Conservation (phyloP, 2,329 filamentous ascomycete species). For the Furcasterigmium furcatum region DNA sequence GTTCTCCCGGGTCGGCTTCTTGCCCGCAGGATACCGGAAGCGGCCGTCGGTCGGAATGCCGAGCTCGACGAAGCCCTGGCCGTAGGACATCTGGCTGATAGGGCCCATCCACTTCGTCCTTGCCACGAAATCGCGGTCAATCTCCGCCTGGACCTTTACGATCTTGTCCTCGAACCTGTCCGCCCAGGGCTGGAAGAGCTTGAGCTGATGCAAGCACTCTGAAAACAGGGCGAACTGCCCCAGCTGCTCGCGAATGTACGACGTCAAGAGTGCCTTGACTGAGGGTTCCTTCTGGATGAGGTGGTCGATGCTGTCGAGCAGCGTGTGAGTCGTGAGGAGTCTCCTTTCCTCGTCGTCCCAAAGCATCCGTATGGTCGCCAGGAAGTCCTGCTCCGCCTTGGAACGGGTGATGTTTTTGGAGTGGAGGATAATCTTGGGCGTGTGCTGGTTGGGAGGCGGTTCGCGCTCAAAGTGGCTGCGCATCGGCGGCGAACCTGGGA, state of each 20-base stretch:
- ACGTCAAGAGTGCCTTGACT: conserved; percentile 32
- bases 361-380: conserved; percentile 32
- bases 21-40: conserved; percentile 41
- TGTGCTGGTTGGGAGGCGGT: no score
- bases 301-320: conserved; percentile 46
- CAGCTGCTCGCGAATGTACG: conserved; percentile 28
- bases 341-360: conserved; percentile 31
- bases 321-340: conserved; percentile 23
- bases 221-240: conserved; percentile 41
- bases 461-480: conserved; percentile 28
- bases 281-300: conserved; percentile 32
- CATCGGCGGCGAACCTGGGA: conserved; percentile 36
- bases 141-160: conserved; percentile 14
- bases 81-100: conserved; percentile 12
- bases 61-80: conserved; percentile 10
- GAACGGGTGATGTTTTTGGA: conserved; percentile 11
- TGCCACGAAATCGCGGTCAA: conserved; percentile 21
- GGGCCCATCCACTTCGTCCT: conserved; percentile 11
- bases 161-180: conserved; percentile 28
- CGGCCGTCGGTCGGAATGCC: conserved; percentile 29
- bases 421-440: conserved; percentile 16
- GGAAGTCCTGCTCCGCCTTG: conserved; percentile 19
- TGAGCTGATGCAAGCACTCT: conserved; percentile 40
- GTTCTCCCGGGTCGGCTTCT: conserved; percentile 40
- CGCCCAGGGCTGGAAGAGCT: conserved; percentile 46